Evolutionary conservation across 2,329 filamentous ascomycete species (phyloP).

Genomic region (Fusarium tricinctum): DNA sequence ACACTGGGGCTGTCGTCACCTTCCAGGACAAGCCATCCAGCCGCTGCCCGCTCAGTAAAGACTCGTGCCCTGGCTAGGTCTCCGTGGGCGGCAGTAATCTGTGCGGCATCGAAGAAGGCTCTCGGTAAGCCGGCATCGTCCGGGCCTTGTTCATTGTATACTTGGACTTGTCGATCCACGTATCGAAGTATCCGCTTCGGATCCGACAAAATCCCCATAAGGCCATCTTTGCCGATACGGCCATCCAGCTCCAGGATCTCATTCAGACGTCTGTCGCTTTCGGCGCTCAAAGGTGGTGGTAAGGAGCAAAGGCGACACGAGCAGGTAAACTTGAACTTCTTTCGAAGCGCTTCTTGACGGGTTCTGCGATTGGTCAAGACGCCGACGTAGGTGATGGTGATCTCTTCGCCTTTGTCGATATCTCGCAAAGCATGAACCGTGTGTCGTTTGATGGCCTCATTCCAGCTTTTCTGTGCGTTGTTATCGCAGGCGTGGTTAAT

Average conservation of each 20-base stretch:
- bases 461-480: neutral
- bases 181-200: neutral
- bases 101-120: constrained; percentile 1
- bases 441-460: neutral
- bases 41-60: neutral
- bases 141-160: constrained; percentile 2
- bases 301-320: neutral
- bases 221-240: neutral
- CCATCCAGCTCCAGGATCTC: neutral
- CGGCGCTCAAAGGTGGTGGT: neutral
- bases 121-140: neutral
- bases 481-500: constrained; percentile 8
- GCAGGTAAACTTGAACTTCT: neutral
- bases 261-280: neutral
- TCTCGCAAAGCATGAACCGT: neutral
- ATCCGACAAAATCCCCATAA: neutral
- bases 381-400: neutral
- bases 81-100: neutral
- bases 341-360: neutral
- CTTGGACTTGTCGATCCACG: neutral
- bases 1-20: neutral
- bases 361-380: neutral
- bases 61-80: constrained; percentile 1
- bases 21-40: neutral
- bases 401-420: neutral